These are phyloP conservation scores for Eucalyptus decipiens DNA, from an alignment of 345 rosid genomes.

Conservation along the genomic window DNA sequence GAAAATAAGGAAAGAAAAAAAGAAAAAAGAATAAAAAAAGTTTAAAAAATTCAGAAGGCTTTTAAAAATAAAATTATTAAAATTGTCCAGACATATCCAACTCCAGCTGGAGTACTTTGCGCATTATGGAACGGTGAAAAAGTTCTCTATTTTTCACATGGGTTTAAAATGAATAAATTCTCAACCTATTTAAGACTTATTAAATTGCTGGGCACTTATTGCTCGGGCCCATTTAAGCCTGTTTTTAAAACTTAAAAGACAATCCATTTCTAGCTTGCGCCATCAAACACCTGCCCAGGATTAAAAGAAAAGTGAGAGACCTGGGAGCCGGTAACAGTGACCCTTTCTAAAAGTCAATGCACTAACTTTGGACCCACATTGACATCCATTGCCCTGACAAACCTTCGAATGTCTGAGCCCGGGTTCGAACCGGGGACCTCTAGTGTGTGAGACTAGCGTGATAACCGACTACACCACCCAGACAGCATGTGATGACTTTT, in stretches of 20 bases:
- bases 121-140: background rate
- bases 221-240: background rate
- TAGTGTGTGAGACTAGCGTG: slow-evolving; percentile 69
- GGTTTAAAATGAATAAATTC: background rate
- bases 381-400: background rate
- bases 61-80: too few relatives aligned
- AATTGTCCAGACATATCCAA: background rate
- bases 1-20: too few relatives aligned
- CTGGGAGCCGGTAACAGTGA: background rate
- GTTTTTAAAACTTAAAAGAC: background rate
- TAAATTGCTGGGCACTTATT: background rate
- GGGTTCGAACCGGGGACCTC: slow-evolving; percentile 69
- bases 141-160: background rate
- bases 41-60: background rate
- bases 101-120: background rate
- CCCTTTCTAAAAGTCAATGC: background rate
- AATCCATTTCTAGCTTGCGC: background rate
- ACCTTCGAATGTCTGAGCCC: slow-evolving; percentile 17
- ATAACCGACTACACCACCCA: slow-evolving; percentile 78
- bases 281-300: too few relatives aligned
- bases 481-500: background rate
- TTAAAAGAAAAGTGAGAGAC: too few relatives aligned
- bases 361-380: too few relatives aligned
- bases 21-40: too few relatives aligned
- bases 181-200: background rate